phyloP scores from a whole-genome alignment of 495 filamentous ascomycete species.

The Neurospora sp. region DNA sequence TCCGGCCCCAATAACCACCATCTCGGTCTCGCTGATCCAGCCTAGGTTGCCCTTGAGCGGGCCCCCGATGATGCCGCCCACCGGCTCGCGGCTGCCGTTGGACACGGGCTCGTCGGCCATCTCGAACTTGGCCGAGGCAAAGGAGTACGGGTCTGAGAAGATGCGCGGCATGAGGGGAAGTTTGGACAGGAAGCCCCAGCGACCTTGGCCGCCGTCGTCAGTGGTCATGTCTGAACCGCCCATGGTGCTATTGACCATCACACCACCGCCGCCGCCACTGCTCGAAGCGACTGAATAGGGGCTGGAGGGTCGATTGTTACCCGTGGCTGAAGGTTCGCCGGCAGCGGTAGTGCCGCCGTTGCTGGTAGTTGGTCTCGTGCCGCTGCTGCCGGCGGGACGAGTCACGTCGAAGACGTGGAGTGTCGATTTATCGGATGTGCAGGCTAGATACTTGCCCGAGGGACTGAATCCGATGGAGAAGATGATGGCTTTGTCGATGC shows the following conservation, averaged over 20 bases:
- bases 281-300: not conserved
- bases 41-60: slow-evolving; percentile 68
- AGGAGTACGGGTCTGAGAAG: slow-evolving; percentile 80
- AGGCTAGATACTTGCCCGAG: slow-evolving; percentile 64
- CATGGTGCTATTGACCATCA: slow-evolving; percentile 15
- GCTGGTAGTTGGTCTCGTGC: slow-evolving; percentile 17
- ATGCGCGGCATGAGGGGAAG: slow-evolving; percentile 68
- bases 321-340: not conserved
- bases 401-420: slow-evolving; percentile 80
- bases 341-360: slow-evolving; percentile 39
- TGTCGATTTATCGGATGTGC: slow-evolving; percentile 95
- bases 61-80: slow-evolving; percentile 6
- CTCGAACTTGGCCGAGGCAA: slow-evolving; percentile 63
- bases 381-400: slow-evolving; percentile 54
- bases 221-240: not conserved
- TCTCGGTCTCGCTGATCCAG: slow-evolving; percentile 57
- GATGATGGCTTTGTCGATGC: slow-evolving; percentile 77
- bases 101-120: slow-evolving; percentile 58
- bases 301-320: not conserved
- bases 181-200: slow-evolving; percentile 67
- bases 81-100: slow-evolving; percentile 10
- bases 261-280: not conserved
- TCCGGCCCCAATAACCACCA: slow-evolving; percentile 73
- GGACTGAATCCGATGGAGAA: slow-evolving; percentile 84
- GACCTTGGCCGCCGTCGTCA: not conserved